Evolutionary conservation across 2,329 filamentous ascomycete genomes (phyloP), one percentile per base, ranked within the genome.

Genomic region (Mycosphaerella sp.): DNA sequence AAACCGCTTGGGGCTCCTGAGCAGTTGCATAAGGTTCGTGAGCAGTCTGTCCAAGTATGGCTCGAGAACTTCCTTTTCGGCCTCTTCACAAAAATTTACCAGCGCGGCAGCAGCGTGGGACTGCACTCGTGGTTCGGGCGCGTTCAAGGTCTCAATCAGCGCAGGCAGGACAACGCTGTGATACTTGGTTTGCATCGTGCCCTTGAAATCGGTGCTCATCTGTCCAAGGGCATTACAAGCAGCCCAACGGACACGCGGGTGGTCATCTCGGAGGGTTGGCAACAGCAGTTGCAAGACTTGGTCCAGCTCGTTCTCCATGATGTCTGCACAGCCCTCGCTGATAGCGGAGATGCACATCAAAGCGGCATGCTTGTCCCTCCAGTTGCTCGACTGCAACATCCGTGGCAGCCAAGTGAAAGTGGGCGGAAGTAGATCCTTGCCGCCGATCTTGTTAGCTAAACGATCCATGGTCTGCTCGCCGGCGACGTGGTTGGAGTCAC

Each of bases 261-360:
- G 93, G 35, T 86, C 80, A 66, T 98, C 91, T 62, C 85, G 84
- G 32, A 98, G 78, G 32, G 91, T 87, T 13, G 93, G 93, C 44
- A 96, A 82, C n/a, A 98, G 91, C 50, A 98, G 79, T 58, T 95
- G 89, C 42, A 98, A 78, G 17, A 98, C 91, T 66, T 96, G 90
- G 68, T 89, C 88, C 3, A 98, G 78, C 70, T 98, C 93, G 37
- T 87, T 87, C 59, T 95, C 79, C 93, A 98, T 98, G 56, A 96
- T 77, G 21, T 97, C 91, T 53, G 89, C 85, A 67, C 93, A 98
- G 34, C 93, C 93, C 71, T 98, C 93, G 0, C 93, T 97, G 58
- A 98, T 98, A 59, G 93, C 93, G 2, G 91, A 97, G 55, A 98
- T 96, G 18, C 93, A 93, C 93, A 98, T 98, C 46, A 98, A 80